A percentile compares a stretch with the other conserved stretches of the same genome.
Evolutionary conservation across 805 yeast species (phyloP).

Genomic region (Wickerhamomyces hampshirensis): DNA sequence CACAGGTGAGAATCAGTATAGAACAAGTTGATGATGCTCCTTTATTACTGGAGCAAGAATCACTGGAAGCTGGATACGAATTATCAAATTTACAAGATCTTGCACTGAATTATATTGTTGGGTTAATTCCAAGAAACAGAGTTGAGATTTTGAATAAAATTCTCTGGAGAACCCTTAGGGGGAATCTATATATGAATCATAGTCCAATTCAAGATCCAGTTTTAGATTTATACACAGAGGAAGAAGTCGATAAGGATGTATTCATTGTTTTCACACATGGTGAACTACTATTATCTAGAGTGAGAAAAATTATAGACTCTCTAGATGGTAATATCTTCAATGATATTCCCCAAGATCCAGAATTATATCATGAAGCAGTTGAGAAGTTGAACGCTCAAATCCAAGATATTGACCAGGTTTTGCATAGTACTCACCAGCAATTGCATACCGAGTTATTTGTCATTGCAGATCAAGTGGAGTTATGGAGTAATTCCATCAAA

Average conservation of each 20-base stretch:
- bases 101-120: constrained; percentile 42
- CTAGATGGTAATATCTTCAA: constrained; percentile 72
- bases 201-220: constrained; percentile 67
- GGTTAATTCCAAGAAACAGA: constrained; percentile 73
- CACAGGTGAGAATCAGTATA: constrained; percentile 29
- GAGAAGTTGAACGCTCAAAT: constrained; percentile 17
- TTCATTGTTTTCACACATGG: constrained; percentile 95
- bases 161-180: constrained; percentile 89
- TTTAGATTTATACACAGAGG: constrained; percentile 54
- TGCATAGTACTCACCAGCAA: constrained; percentile 61
- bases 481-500: constrained; percentile 65
- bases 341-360: constrained; percentile 41
- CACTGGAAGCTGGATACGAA: constrained; percentile 33
- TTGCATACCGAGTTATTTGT: constrained; percentile 73
- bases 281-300: constrained; percentile 60
- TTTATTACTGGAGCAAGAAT: constrained; percentile 28
- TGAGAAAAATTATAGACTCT: constrained; percentile 81
- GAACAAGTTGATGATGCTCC: constrained; percentile 36
- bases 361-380: constrained; percentile 30
- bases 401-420: constrained; percentile 52
- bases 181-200: constrained; percentile 77
- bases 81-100: constrained; percentile 22
- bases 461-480: constrained; percentile 66
- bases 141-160: constrained; percentile 72
- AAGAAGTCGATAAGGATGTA: constrained; percentile 65